Evolutionary conservation across 768 basidiomycete genomes (phyloP).

Genomic region (Lentinula guzmanii): DNA sequence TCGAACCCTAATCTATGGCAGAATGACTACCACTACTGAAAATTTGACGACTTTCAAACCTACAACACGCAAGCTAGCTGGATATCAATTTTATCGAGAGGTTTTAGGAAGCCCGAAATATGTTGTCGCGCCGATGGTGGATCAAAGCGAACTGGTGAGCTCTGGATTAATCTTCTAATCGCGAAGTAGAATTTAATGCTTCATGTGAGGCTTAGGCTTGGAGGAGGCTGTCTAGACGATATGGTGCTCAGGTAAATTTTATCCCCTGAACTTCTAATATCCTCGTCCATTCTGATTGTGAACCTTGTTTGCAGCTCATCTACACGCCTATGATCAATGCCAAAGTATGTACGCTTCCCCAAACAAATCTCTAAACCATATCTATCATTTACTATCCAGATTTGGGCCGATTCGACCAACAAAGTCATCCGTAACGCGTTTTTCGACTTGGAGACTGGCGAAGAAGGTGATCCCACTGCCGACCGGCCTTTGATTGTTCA

Average conservation of each 20-base stretch:
- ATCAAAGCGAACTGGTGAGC: constrained; percentile 91
- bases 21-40: background rate
- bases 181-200: background rate
- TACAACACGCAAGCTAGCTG: constrained; percentile 41
- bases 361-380: background rate
- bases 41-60: background rate
- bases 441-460: constrained; percentile 65
- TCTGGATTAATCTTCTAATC: background rate
- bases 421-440: constrained; percentile 53
- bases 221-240: constrained; percentile 75
- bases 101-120: constrained; percentile 82
- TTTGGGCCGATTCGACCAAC: constrained; percentile 51
- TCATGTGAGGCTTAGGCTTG: constrained; percentile 60
- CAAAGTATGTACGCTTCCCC: constrained; percentile 39
- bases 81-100: constrained; percentile 79
- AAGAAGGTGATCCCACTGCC: constrained; percentile 70
- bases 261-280: background rate
- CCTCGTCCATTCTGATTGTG: background rate
- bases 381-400: constrained; percentile 29
- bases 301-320: constrained; percentile 46
- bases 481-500: constrained; percentile 89
- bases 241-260: constrained; percentile 67
- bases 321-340: constrained; percentile 99
- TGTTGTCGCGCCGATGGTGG: constrained; percentile 97
- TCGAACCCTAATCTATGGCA: background rate